Conservation (phyloP, 2,329 filamentous ascomycete species). For the Zymoseptoria ardabiliae region DNA sequence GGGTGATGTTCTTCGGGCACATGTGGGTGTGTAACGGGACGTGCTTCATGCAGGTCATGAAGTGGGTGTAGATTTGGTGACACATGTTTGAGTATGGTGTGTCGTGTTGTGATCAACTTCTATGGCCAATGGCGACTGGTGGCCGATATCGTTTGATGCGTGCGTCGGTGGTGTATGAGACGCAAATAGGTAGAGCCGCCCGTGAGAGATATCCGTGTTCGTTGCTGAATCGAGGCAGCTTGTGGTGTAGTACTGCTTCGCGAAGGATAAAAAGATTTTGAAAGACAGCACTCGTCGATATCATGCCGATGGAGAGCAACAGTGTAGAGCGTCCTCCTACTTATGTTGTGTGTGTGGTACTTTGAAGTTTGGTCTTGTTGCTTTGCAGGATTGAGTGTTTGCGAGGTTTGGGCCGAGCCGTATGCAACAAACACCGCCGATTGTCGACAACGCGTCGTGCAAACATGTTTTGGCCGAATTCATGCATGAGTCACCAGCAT, state of each 20-base stretch:
- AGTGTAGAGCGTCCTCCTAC: neutral
- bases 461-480: slow-evolving; percentile 5
- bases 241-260: neutral
- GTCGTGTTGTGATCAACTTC: neutral
- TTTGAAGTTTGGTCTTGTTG: slow-evolving; percentile 5
- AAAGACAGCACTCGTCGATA: neutral
- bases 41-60: slow-evolving; percentile 20
- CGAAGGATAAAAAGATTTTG: neutral
- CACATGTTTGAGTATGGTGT: slow-evolving; percentile 19
- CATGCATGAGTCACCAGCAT: neutral
- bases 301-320: neutral
- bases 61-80: slow-evolving; percentile 30
- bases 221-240: neutral
- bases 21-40: slow-evolving; percentile 27
- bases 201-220: neutral
- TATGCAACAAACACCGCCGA: slow-evolving; percentile 10
- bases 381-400: slow-evolving; percentile 5
- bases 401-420: neutral
- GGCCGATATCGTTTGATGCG: neutral
- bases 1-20: slow-evolving; percentile 24
- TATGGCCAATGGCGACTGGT: neutral
- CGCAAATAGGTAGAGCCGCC: slow-evolving; percentile 2
- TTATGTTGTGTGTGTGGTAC: slow-evolving; percentile 2
- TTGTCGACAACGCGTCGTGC: slow-evolving; percentile 10
- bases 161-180: slow-evolving; percentile 4